Evolutionary conservation across 768 basidiomycete species (phyloP).

Genomic region (Leccinum fibrillosum): DNA sequence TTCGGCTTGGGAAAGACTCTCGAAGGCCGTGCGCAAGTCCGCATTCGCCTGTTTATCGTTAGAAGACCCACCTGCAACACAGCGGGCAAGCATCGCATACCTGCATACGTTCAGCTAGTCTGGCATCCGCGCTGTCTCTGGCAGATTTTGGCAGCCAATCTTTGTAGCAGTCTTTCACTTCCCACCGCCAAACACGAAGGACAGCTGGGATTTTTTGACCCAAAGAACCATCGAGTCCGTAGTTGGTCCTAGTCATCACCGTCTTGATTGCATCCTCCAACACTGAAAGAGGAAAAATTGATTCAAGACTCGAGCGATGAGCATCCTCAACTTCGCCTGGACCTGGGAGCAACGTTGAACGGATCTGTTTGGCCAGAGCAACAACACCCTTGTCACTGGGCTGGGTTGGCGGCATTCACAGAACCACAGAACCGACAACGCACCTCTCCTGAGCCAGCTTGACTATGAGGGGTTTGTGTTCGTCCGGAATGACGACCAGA

Average conservation of each 20-base stretch:
- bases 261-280: slow-evolving; percentile 66
- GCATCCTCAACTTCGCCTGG: slow-evolving; percentile 52
- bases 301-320: slow-evolving; percentile 32
- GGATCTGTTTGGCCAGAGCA: slow-evolving; percentile 65
- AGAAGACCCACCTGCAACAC: slow-evolving; percentile 1
- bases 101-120: slow-evolving; percentile 63
- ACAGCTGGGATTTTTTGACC: slow-evolving; percentile 56
- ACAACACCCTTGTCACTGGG: slow-evolving; percentile 68
- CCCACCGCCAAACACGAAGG: slow-evolving; percentile 86
- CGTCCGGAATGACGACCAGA: slow-evolving; percentile 59
- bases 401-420: slow-evolving; percentile 9
- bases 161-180: slow-evolving; percentile 57
- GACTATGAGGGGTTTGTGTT: slow-evolving; percentile 71
- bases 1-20: slow-evolving; percentile 55
- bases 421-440: not conserved
- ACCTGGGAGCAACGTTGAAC: slow-evolving; percentile 62
- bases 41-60: slow-evolving; percentile 50
- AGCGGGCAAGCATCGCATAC: slow-evolving; percentile 34
- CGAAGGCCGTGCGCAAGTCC: slow-evolving; percentile 52
- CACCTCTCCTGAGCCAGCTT: slow-evolving; percentile 89
- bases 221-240: slow-evolving; percentile 59
- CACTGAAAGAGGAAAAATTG: slow-evolving; percentile 39
- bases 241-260: slow-evolving; percentile 70
- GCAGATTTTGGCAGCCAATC: slow-evolving; percentile 68
- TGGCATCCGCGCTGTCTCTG: slow-evolving; percentile 56